Evolutionary conservation across 495 filamentous ascomycete species (phyloP).

Genomic region (Penicillium waksmanii): DNA sequence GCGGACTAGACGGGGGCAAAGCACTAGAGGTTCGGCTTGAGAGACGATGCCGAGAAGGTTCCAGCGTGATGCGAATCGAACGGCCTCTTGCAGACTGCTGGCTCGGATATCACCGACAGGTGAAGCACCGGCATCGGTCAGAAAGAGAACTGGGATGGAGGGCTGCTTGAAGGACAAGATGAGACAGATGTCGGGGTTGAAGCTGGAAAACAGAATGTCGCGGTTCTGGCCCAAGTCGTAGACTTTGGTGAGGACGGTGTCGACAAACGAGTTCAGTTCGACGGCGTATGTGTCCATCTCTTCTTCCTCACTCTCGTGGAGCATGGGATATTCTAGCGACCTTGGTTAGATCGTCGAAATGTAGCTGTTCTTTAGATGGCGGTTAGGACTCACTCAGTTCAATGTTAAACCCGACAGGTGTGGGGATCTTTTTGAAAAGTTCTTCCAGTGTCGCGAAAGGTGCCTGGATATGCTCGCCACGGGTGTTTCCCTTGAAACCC

Average conservation of each 20-base stretch:
- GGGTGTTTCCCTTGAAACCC: slow-evolving; percentile 94
- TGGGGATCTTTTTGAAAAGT: slow-evolving; percentile 82
- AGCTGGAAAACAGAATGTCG: slow-evolving; percentile 92
- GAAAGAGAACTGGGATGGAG: slow-evolving; percentile 90
- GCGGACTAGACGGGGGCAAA: slow-evolving; percentile 85
- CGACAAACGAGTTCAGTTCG: slow-evolving; percentile 95
- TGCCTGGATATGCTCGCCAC: slow-evolving; percentile 90
- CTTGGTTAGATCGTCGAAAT: slow-evolving; percentile 35
- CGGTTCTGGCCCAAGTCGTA: slow-evolving; percentile 74
- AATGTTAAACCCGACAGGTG: slow-evolving; percentile 91
- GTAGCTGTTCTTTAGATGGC: slow-evolving; percentile 28
- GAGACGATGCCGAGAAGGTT: slow-evolving; percentile 91
- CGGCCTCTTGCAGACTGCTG: slow-evolving; percentile 89
- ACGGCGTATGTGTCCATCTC: slow-evolving; percentile 98
- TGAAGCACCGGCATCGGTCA: slow-evolving; percentile 81
- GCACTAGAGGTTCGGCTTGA: slow-evolving; percentile 79
- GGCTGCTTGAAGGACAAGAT: slow-evolving; percentile 95
- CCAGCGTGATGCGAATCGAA: slow-evolving; percentile 92
- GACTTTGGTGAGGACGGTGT: slow-evolving; percentile 86
- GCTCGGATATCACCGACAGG: slow-evolving; percentile 88
- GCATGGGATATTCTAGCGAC: slow-evolving; percentile 85
- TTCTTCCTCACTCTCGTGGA: slow-evolving; percentile 88
- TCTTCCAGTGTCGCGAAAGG: slow-evolving; percentile 95
- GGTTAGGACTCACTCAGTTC: slow-evolving; percentile 73
- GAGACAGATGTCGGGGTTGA: slow-evolving; percentile 96